A percentile compares a stretch with the other conserved stretches of the same genome.
Evolutionary conservation across 2,329 filamentous ascomycete genomes (phyloP).

Genomic region (Pseudocercospora vitis): DNA sequence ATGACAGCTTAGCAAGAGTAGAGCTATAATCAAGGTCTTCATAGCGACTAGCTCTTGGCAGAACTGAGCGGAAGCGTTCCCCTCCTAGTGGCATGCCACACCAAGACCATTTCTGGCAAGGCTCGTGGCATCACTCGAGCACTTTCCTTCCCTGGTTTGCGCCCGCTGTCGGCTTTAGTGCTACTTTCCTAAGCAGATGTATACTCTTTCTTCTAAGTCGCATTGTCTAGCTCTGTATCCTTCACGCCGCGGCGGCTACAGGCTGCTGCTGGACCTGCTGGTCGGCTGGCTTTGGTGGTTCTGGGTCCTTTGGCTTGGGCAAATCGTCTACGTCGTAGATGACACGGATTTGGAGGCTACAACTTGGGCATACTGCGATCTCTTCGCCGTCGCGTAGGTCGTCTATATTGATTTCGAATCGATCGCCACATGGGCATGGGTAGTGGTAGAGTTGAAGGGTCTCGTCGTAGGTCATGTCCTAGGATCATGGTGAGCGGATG

Average conservation of each 20-base stretch:
- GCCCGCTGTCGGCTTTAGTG: no score
- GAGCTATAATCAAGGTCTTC: no score
- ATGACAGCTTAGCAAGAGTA: no score
- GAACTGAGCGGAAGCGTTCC: no score
- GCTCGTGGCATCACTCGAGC: no score
- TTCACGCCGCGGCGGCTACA: constrained; percentile 30
- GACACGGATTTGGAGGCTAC: constrained; percentile 92
- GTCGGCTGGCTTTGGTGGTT: constrained; percentile 13
- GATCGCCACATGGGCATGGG: constrained; percentile 94
- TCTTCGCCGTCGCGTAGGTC: constrained; percentile 88
- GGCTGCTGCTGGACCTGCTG: constrained; percentile 25
- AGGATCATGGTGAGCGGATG: not conserved
- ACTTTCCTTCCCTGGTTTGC: no score
- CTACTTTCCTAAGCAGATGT: no score
- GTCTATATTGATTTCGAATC: constrained; percentile 83
- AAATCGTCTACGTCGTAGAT: constrained; percentile 74
- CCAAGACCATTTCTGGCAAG: no score
- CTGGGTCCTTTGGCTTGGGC: constrained; percentile 45
- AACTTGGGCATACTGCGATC: constrained; percentile 95
- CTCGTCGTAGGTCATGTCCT: constrained; percentile 87
- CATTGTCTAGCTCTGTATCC: no score
- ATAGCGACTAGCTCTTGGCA: no score
- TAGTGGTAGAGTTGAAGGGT: constrained; percentile 87
- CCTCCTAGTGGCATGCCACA: no score
- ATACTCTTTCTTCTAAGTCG: no score